phyloP scores from a whole-genome alignment of 73 alveolate species.

The Symbiodinium pilosum region DNA sequence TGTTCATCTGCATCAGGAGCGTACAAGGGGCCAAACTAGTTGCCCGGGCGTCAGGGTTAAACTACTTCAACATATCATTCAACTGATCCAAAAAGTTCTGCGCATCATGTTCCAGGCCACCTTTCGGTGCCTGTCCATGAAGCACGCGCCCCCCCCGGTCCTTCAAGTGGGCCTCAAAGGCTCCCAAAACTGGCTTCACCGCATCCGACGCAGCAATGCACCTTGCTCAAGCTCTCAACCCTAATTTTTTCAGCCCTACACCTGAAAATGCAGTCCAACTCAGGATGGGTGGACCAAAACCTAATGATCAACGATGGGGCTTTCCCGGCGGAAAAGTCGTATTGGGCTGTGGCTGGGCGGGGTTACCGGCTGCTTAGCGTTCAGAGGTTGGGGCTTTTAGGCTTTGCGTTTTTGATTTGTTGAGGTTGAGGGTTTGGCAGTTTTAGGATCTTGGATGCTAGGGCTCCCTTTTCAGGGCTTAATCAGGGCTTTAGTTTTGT shows the following conservation, averaged over 20 bases:
- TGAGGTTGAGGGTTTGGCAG: too few relatives aligned
- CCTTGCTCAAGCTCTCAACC: too few relatives aligned
- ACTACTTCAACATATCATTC: not conserved
- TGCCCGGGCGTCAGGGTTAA: not conserved
- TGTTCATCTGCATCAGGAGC: not conserved
- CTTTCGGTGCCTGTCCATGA: constrained; percentile 18
- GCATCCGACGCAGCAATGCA: not conserved
- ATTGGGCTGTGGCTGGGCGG: not conserved
- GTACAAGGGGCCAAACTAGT: not conserved
- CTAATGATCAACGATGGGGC: not conserved
- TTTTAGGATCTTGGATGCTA: too few relatives aligned
- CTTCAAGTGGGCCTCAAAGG: not conserved
- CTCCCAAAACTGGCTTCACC: not conserved
- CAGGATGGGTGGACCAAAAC: not conserved
- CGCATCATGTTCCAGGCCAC: not conserved
- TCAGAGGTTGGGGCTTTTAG: too few relatives aligned
- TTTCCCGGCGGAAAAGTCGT: not conserved
- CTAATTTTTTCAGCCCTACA: too few relatives aligned
- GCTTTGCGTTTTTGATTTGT: too few relatives aligned
- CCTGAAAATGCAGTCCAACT: not conserved
- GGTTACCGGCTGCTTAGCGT: too few relatives aligned
- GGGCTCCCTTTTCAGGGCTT: too few relatives aligned
- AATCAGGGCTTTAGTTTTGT: too few relatives aligned
- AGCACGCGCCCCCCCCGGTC: not conserved
- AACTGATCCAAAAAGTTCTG: not conserved